These are phyloP conservation scores for Fusarium anguioides DNA, from an alignment of 2,329 filamentous ascomycete species.

Conservation along the genomic window DNA sequence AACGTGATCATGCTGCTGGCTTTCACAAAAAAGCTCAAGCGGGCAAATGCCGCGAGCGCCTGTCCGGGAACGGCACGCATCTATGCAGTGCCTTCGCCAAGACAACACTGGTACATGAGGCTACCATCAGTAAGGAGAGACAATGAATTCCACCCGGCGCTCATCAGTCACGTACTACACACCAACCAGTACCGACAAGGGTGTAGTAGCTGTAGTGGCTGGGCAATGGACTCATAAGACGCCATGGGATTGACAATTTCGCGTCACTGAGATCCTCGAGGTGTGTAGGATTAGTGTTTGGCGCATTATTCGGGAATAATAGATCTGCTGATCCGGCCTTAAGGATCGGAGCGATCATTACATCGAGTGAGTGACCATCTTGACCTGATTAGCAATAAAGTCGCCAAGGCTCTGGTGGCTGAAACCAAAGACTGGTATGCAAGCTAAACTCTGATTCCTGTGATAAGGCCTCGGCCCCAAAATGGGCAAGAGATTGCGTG, in stretches of 20 bases:
- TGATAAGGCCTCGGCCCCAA: slow-evolving; percentile 20
- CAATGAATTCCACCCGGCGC: slow-evolving; percentile 25
- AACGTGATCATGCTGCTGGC: slow-evolving; percentile 4
- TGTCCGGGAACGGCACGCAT: slow-evolving; percentile 17
- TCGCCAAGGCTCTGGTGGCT: slow-evolving; percentile 28
- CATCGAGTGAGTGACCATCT: slow-evolving; percentile 7
- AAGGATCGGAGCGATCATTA: slow-evolving; percentile 10
- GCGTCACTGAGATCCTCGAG: slow-evolving; percentile 18
- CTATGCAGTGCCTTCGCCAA: slow-evolving; percentile 1
- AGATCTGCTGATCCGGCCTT: neutral
- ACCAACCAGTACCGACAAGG: neutral
- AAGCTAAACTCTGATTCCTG: slow-evolving; percentile 24
- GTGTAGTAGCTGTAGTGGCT: slow-evolving; percentile 6
- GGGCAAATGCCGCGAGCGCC: slow-evolving; percentile 32
- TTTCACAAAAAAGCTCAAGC: slow-evolving; percentile 30
- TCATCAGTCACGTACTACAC: slow-evolving; percentile 6
- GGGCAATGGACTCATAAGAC: neutral
- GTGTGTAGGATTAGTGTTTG: slow-evolving; percentile 23
- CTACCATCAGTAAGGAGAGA: slow-evolving; percentile 7
- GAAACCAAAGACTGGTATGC: slow-evolving; percentile 44
- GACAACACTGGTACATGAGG: slow-evolving; percentile 4
- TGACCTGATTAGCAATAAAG: slow-evolving; percentile 1
- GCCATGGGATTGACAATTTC: slow-evolving; percentile 8
- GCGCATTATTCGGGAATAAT: slow-evolving; percentile 20
- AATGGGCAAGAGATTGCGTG: neutral